Evolutionary conservation across 345 rosid genomes (phyloP), one percentile per base, ranked within the genome.

Genomic region (Xanthoceras sorbifolium): DNA sequence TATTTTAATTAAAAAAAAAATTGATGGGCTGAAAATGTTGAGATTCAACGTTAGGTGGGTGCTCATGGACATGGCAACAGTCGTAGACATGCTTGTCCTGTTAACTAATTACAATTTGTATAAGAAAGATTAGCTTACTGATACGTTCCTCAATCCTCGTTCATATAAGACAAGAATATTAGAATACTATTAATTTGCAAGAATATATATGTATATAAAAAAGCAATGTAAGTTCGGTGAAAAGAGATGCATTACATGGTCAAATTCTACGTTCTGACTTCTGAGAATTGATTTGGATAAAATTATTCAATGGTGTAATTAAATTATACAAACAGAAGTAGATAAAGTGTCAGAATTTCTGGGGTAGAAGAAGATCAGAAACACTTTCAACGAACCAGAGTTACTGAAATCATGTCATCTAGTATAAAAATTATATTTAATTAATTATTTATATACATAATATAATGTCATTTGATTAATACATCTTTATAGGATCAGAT

Each of bases 31-130:
- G 54, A 50, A 67, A 48, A 50, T 68, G 48, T 6, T 46, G 5
- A 34, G 57, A 54, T 34, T 46, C 31, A 18, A 42, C n/a, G 73
- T 67, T 73, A 46, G 81, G 77, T 34, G 77, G 1, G 17, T 62
- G 72, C 60, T 62, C 28, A 26, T n/a, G 36, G 74, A 74, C 66
- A 74, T 74, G 75, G 78, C 64, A 69, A 32, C 75, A 79, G 63
- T 68, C 32, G 50, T 67, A 73, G 44, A 62, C 60, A 73, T 73
- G 25, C 18, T 5, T 28, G 60, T 62, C 31, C 44, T 36, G 46
- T 57, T 7, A 14, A 18, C 32, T 9, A 34, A 18, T 61, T 61
- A 60, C 67, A 73, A 44, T 26, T 62, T 15, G 29, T 10, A 20
- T 11, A 14, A 40, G 25, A 44, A 42, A 18, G 67, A 60, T 25